Percentiles rank a stretch among this genome's conserved stretches.
Evolutionary conservation across 139 green algal species (phyloP).

Genomic region (Spirogloea muscicola): DNA sequence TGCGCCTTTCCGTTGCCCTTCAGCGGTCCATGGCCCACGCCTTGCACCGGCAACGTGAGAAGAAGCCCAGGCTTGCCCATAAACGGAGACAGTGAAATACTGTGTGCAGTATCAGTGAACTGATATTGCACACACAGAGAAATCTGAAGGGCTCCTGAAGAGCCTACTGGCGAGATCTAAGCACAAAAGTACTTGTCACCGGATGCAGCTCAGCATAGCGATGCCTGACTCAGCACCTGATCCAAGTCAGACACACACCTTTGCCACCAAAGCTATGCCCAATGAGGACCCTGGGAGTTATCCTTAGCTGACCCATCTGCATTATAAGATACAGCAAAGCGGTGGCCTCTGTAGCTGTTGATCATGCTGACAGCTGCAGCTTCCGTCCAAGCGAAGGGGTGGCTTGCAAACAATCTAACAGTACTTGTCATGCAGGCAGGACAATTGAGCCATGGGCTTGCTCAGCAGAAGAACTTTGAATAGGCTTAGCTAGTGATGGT

Average conservation of each 20-base stretch:
- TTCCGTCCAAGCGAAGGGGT: neutral
- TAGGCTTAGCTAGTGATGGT: too few relatives aligned
- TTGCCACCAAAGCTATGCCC: slow-evolving; percentile 92
- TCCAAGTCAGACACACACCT: slow-evolving; percentile 2
- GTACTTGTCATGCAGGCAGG: neutral
- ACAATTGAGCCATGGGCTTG: too few relatives aligned
- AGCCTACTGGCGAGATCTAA: neutral
- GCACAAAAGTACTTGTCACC: neutral
- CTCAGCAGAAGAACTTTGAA: too few relatives aligned
- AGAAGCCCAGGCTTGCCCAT: too few relatives aligned
- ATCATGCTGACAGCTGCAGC: neutral
- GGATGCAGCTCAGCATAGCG: neutral
- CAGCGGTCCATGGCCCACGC: too few relatives aligned
- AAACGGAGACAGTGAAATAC: too few relatives aligned
- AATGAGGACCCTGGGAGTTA: slow-evolving; percentile 83
- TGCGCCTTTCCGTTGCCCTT: too few relatives aligned
- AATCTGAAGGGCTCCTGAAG: too few relatives aligned
- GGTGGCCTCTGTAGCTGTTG: neutral
- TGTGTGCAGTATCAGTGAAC: too few relatives aligned
- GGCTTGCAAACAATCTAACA: neutral
- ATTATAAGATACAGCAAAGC: neutral
- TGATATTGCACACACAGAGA: too few relatives aligned
- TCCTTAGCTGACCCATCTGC: slow-evolving; percentile 56
- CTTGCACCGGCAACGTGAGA: too few relatives aligned
- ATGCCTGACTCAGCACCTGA: neutral